phyloP scores from a whole-genome alignment of 2,329 filamentous ascomycete species.

The Trichophyton equinum region DNA sequence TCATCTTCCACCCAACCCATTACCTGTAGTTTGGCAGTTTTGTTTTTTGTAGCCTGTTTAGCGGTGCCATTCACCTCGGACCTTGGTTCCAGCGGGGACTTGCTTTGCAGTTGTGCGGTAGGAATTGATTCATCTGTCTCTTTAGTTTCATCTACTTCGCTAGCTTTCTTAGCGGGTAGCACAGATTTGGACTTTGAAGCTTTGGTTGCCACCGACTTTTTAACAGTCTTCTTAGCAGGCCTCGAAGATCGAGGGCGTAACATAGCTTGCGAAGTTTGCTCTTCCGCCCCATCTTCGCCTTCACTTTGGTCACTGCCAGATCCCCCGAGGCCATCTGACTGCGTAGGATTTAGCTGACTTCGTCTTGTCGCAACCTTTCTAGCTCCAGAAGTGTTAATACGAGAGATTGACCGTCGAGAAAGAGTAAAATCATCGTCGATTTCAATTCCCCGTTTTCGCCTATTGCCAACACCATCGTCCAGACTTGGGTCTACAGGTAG shows the following conservation, averaged over 20 bases:
- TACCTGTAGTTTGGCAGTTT: constrained; percentile 23
- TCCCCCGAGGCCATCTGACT: neutral
- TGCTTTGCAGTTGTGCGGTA: neutral
- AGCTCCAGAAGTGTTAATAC: neutral
- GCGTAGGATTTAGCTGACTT: neutral
- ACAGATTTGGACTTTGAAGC: neutral
- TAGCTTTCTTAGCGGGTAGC: neutral
- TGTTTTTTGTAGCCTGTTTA: constrained; percentile 20
- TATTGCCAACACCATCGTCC: neutral
- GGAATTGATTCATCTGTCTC: neutral
- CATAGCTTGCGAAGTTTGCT: neutral
- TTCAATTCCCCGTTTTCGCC: constrained; percentile 8
- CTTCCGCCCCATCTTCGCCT: neutral
- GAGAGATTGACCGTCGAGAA: constrained; percentile 7
- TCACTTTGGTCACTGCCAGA: constrained; percentile 8
- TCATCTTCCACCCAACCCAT: constrained; percentile 20
- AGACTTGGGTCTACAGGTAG: constrained; percentile 8
- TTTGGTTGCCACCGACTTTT: neutral
- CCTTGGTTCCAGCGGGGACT: neutral
- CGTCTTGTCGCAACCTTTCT: constrained; percentile 8
- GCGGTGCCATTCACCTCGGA: neutral
- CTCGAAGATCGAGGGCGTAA: neutral
- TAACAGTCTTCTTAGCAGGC: neutral
- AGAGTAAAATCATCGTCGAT: constrained; percentile 20
- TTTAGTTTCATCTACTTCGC: neutral